Percentiles rank a stretch among this genome's conserved stretches.
Conservation (phyloP, 257 asterid species). For the Lithospermum erythrorhizon region DNA sequence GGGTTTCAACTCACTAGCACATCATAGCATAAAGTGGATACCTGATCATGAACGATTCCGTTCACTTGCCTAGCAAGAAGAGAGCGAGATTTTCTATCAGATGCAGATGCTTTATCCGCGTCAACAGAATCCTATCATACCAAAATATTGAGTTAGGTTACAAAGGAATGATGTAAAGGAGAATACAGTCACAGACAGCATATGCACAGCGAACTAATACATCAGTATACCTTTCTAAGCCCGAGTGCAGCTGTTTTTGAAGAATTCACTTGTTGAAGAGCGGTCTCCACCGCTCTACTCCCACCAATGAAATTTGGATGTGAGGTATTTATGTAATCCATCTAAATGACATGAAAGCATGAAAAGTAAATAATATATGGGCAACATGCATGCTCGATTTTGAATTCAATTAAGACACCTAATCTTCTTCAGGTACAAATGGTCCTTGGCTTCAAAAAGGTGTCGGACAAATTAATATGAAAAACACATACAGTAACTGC, state of each 20-base stretch:
- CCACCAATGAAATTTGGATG: constrained; percentile 69
- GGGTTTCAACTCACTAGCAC: too few species aligned
- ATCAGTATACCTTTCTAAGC: constrained; percentile 11
- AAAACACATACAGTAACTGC: too few species aligned
- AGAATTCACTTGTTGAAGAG: constrained; percentile 37
- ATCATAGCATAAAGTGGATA: constrained; percentile 9
- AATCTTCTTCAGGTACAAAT: neutral
- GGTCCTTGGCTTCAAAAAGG: neutral
- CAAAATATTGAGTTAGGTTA: neutral
- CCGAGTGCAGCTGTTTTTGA: constrained; percentile 15
- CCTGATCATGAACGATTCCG: constrained; percentile 80
- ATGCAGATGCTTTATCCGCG: constrained; percentile 41
- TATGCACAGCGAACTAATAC: neutral
- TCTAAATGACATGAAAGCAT: constrained; percentile 15
- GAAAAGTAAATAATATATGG: neutral
- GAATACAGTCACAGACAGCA: neutral
- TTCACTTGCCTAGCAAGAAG: constrained; percentile 53
- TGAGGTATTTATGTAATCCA: constrained; percentile 60
- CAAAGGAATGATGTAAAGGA: neutral
- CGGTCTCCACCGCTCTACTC: constrained; percentile 45
- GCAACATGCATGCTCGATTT: neutral
- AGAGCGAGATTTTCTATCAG: constrained; percentile 61
- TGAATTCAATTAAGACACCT: neutral
- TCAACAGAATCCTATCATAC: constrained; percentile 46
- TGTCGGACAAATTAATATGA: too few species aligned